A percentile compares a stretch with the other conserved stretches of the same genome.
Conservation (phyloP, 176 grass and related monocot genomes). For the Triticum dicoccoides region DNA sequence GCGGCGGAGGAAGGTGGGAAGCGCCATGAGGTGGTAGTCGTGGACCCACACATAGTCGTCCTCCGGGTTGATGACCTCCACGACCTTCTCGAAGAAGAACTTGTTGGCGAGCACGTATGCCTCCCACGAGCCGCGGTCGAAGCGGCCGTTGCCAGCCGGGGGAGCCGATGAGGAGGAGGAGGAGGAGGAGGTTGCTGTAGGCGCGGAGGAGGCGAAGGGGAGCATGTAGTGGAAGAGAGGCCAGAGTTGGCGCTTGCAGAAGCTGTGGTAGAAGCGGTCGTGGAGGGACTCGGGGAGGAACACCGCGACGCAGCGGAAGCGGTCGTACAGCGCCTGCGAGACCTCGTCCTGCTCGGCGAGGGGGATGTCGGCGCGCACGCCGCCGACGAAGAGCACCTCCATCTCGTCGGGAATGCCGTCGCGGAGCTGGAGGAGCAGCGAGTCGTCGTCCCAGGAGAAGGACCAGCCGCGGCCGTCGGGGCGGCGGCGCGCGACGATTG, state of each 20-base stretch:
- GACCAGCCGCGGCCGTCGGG: conserved; percentile 86
- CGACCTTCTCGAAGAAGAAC: conserved; percentile 82
- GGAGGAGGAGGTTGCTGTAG: neutral
- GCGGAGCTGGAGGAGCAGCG: conserved; percentile 86
- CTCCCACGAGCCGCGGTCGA: conserved; percentile 87
- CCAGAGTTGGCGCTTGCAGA: conserved; percentile 93
- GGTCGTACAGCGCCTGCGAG: conserved; percentile 72
- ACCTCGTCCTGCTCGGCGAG: conserved; percentile 84
- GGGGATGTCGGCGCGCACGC: conserved; percentile 69
- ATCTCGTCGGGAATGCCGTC: conserved; percentile 89
- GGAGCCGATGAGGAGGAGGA: neutral
- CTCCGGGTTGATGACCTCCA: conserved; percentile 94
- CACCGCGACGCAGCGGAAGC: conserved; percentile 74
- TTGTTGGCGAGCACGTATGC: conserved; percentile 92
- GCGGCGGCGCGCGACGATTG: conserved; percentile 59
- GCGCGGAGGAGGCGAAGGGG: conserved; percentile 51
- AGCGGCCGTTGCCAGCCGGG: conserved; percentile 40
- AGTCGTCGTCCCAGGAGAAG: conserved; percentile 93
- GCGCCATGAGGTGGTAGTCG: conserved; percentile 97
- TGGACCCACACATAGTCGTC: conserved; percentile 98
- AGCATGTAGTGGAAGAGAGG: conserved; percentile 99
- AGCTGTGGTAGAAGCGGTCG: conserved; percentile 82
- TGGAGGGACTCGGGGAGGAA: conserved; percentile 73
- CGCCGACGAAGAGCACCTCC: conserved; percentile 93
- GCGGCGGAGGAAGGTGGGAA: conserved; percentile 93